Conservation (phyloP, 495 filamentous ascomycete species). For the Xylaria venustula region DNA sequence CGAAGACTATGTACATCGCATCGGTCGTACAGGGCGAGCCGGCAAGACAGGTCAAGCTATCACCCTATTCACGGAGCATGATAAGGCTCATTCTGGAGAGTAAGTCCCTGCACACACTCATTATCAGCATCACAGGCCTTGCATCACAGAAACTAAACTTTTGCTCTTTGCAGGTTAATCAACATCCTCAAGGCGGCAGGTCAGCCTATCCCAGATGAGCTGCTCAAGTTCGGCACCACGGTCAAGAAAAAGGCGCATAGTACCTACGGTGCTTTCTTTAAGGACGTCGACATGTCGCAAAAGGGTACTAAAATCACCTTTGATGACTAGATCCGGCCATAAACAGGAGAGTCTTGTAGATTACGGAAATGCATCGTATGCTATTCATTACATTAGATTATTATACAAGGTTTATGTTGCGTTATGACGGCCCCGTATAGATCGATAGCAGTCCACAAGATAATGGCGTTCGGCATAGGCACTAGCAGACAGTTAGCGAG, state of each 20-base stretch:
- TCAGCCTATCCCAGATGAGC: conserved; percentile 81
- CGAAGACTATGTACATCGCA: conserved; percentile 97
- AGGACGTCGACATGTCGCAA: conserved; percentile 73
- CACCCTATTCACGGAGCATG: conserved; percentile 90
- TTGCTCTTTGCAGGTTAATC: conserved; percentile 56
- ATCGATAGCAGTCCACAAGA: conserved; percentile 48
- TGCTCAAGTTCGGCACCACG: conserved; percentile 94
- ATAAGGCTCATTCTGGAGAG: conserved; percentile 84
- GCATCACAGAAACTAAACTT: conserved; percentile 1
- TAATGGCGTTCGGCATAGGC: conserved; percentile 60
- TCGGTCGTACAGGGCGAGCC: conserved; percentile 90
- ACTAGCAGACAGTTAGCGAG: conserved; percentile 38
- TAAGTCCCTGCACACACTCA: conserved; percentile 47
- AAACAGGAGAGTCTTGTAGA: conserved; percentile 2
- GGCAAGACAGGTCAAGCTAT: conserved; percentile 87
- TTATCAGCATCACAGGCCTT: background rate
- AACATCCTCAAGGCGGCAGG: conserved; percentile 89
- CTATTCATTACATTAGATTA: background rate
- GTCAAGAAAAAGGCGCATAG: conserved; percentile 98
- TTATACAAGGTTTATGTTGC: background rate
- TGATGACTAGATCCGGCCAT: conserved; percentile 54
- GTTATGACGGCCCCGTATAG: conserved; percentile 31
- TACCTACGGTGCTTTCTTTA: conserved; percentile 89
- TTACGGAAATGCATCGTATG: background rate
- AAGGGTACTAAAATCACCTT: conserved; percentile 91